Conservation (phyloP, 345 rosid genomes). For the Leavenworthia alabamica region DNA sequence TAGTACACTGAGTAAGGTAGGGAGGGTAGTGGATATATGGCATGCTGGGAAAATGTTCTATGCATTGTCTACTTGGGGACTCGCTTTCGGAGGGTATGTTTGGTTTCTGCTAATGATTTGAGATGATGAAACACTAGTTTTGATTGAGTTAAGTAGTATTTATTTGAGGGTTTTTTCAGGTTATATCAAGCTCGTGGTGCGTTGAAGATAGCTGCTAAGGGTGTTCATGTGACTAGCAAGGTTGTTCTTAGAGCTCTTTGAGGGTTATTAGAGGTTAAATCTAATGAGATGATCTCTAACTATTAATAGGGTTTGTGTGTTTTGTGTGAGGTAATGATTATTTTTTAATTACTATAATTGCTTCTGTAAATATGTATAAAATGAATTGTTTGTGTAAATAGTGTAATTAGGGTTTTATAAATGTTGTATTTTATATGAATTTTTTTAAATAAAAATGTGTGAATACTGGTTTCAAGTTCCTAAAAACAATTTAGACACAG, state of each 20-base stretch:
- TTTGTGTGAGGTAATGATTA: not conserved
- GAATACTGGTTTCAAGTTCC: too few relatives aligned
- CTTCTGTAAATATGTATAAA: constrained; percentile 29
- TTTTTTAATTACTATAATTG: not conserved
- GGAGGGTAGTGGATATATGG: constrained; percentile 69
- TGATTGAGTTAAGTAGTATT: not conserved
- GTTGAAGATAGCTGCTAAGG: constrained; percentile 63
- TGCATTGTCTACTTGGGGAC: constrained; percentile 80
- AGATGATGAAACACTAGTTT: not conserved
- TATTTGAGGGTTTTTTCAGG: constrained; percentile 33
- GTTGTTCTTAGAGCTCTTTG: constrained; percentile 57
- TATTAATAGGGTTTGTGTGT: constrained; percentile 5
- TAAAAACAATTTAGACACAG: too few relatives aligned
- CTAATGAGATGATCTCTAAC: not conserved
- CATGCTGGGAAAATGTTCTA: constrained; percentile 82
- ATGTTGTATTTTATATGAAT: constrained; percentile 6
- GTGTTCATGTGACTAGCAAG: constrained; percentile 62
- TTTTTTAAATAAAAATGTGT: too few relatives aligned
- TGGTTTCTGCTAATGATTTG: not conserved
- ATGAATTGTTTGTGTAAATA: too few relatives aligned
- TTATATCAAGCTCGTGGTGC: constrained; percentile 55
- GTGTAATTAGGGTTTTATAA: constrained; percentile 23
- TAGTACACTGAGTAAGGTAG: constrained; percentile 56
- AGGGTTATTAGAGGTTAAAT: constrained; percentile 21
- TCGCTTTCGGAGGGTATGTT: constrained; percentile 72